phyloP scores from a whole-genome alignment of 192 early-diverging fungal genomes.

The Linderina pennispora region DNA sequence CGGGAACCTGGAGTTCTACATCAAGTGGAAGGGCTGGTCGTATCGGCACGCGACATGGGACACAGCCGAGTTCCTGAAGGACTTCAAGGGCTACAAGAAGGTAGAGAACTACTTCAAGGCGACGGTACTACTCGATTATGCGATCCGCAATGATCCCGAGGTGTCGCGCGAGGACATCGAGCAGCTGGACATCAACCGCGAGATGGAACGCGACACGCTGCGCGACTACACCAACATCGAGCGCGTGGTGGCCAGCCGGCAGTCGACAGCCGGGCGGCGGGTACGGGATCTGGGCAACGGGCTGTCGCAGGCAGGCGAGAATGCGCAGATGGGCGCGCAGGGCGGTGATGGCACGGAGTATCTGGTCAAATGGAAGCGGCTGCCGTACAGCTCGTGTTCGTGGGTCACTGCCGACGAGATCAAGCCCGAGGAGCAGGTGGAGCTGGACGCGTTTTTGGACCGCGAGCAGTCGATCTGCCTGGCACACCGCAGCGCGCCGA shows the following conservation, averaged over 20 bases:
- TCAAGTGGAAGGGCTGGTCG: slow-evolving; percentile 93
- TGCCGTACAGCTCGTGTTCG: slow-evolving; percentile 83
- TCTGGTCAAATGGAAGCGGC: slow-evolving; percentile 85
- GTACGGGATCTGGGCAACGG: slow-evolving; percentile 27
- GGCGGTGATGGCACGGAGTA: slow-evolving; percentile 66
- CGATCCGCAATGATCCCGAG: slow-evolving; percentile 56
- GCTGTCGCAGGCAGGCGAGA: neutral
- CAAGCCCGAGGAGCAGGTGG: slow-evolving; percentile 67
- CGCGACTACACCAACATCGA: slow-evolving; percentile 86
- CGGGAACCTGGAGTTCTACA: slow-evolving; percentile 68
- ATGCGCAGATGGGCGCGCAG: slow-evolving; percentile 3
- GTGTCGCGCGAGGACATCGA: slow-evolving; percentile 85
- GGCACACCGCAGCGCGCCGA: slow-evolving; percentile 60
- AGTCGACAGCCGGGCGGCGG: slow-evolving; percentile 16
- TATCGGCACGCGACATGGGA: slow-evolving; percentile 94
- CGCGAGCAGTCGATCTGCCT: slow-evolving; percentile 65
- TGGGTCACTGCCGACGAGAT: slow-evolving; percentile 76
- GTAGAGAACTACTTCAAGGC: slow-evolving; percentile 79
- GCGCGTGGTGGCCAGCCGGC: slow-evolving; percentile 73
- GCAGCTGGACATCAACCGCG: slow-evolving; percentile 74
- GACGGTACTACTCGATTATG: slow-evolving; percentile 53
- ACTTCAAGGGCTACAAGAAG: slow-evolving; percentile 82
- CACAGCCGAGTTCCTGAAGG: slow-evolving; percentile 53
- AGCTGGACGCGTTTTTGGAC: slow-evolving; percentile 84
- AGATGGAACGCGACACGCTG: slow-evolving; percentile 72